Evolutionary conservation across 352 stramenopile genomes (phyloP), one percentile per base, ranked within the genome.

Genomic region (Globisporangium rhizosaccharum): DNA sequence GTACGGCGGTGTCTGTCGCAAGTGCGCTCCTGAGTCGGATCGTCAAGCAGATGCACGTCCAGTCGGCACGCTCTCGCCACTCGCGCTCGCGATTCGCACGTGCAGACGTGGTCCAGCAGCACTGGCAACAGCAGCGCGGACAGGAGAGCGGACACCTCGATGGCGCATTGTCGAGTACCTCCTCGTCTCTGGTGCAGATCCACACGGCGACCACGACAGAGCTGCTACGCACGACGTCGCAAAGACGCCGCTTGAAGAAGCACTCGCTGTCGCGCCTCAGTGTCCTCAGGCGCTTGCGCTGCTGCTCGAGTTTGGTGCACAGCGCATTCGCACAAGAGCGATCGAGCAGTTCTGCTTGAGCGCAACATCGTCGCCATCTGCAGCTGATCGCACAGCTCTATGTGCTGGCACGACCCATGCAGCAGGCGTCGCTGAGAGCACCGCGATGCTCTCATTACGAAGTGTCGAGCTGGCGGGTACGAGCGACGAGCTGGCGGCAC

Each of bases 61-160:
- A 6, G 36, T 1, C 4, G 12, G 15, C 0, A 20, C 33, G 12
- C 25, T 65, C 0, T 59, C 75, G 8, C 62, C 71, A 17, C 60
- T 88, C 5, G 15, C 68, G 12, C 45, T 81, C 17, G 73, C 71
- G 11, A 51, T 85, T 25, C 73, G 67, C 5, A 18, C 59, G 52
- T 76, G 72, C 10, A 6, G 15, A 12, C 30, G 37, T 18, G 20
- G 30, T n/a, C 23, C 46, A 46, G 15, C 9, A 48, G 7, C 28
- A 28, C 23, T 23, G 23, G 23, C 23, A 23, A 18, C n/a, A 18
- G 41, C 42, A 39, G 30, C 64, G 65, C 11, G 14, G 49, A 26
- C 12, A 68, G 4, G 36, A 25, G 3, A 14, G 39, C 39, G 11
- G 15, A 14, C 39, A 12, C 39, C 11, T 9, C 39, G 39, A 14